Evolutionary conservation across 345 rosid genomes (phyloP), one percentile per base, ranked within the genome.

Genomic region (Geranium brycei): DNA sequence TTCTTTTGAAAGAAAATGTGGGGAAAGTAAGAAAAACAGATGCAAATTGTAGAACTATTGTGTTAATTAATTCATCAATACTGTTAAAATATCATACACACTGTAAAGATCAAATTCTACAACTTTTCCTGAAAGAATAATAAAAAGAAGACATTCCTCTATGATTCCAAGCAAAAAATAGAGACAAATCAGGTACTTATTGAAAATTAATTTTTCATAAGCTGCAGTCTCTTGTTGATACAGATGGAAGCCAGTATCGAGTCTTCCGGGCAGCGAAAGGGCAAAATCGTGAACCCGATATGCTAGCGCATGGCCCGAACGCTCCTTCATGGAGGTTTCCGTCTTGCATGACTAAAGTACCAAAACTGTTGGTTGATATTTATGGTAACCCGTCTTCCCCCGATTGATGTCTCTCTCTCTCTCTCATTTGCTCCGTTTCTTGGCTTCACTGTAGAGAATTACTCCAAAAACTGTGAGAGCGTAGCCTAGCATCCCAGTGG

Each of bases 401-500:
- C 28, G 1, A 23, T 23, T 2, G 28, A 23, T 23, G 28, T 23
- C 47, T 35, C 63, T 89, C 83, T 23, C 28, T 23, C 28, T 23
- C 28, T 35, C 10, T 35, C 41, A 80, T 81, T 88, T 91, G 80
- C 88, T 87, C 66, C 96, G 76, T 77, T 95, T 95, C 87, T 95
- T 95, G 28, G 95, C 96, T 87, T 95, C 96, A 31, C 93, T 91
- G 82, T 95, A 95, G 63, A 95, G 90, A 55, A 91, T 73, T 35
- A 95, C 99, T 79, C 97, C 99, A 59, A 75, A 66, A 53, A 95
- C 97, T 1, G 99, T 95, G n/a, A 95, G 86, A 0, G 85, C 23
- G 71, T 95, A 95, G 69, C 97, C 99, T 15, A 95, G 83, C 97
- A 95, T 95, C 65, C 99, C 99, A 0, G 97, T 91, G n/a, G 88